Evolutionary conservation across 345 rosid species (phyloP), one percentile per base, ranked within the genome.

Genomic region (Kandelia obovata): DNA sequence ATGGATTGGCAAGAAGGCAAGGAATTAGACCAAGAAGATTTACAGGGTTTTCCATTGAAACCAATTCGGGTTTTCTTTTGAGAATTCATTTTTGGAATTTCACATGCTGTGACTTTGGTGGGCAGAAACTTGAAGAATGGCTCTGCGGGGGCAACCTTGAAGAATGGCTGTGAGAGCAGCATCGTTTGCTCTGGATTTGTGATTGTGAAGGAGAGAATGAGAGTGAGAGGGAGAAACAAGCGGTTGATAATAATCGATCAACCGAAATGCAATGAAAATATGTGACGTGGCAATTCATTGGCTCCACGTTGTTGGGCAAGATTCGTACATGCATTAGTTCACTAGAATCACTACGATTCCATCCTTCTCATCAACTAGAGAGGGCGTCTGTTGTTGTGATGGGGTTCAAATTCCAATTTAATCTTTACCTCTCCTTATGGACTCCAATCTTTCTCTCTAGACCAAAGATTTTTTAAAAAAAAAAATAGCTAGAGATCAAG

Each of bases 221-320:
- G 30, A 28, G 62, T 34, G 55, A 17, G 23, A 53, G 69, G 53
- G 49, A 76, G 49, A 26, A 68, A 58, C 53, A 0, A 74, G 64
- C 63, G 85, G 81, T 60, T 32, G 31, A 77, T 74, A 64, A 77
- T 74, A 64, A 21, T 69, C 37, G 28, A 66, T 31, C 68, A 26
- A 55, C 43, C 26, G 5, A 35, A 37, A 34, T 49, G 51, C 70
- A 15, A n/a, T 37, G 4, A 16, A 15, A 21, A 51, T 19, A 32
- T 35, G 46, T 16, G 52, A 49, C 35, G 60, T 70, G 67, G 39
- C 67, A 62, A 5, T 61, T 43, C n/a, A n/a, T 27, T 39, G 62
- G 52, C 11, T 23, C 39, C 23, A 5, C 39, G 27, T 25, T 23
- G 37, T 13, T 61, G 55, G 7, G 7, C 3, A 4, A 27, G 5